Conservation (phyloP, 139 green algal genomes). For the Asterochloris erici region DNA sequence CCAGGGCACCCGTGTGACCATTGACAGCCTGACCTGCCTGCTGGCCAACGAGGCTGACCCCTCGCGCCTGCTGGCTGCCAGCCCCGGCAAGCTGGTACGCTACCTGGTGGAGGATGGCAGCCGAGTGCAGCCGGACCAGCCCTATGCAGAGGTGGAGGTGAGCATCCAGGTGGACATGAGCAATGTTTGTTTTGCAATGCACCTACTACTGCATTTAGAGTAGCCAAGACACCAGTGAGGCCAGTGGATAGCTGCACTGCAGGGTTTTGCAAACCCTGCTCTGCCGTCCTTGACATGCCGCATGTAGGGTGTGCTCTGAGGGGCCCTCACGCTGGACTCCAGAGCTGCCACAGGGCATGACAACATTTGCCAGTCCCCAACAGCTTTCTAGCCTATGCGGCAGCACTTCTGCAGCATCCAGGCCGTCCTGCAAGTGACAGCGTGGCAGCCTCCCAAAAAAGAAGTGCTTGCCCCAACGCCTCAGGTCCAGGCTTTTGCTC, state of each 20-base stretch:
- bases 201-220: too few species aligned
- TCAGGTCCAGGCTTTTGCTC: neutral
- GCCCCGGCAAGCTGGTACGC: conserved; percentile 80
- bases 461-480: neutral
- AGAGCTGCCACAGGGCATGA: too few species aligned
- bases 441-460: neutral
- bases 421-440: neutral
- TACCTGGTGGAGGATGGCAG: conserved; percentile 71
- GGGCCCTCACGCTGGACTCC: too few species aligned
- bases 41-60: conserved; percentile 72
- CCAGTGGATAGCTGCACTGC: too few species aligned
- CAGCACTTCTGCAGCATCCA: neutral
- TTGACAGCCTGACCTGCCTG: conserved; percentile 88
- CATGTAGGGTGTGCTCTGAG: too few species aligned
- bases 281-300: too few species aligned
- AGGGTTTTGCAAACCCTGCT: too few species aligned
- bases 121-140: conserved; percentile 57
- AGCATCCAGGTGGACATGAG: neutral
- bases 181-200: neutral
- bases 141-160: conserved; percentile 80
- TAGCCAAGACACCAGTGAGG: too few species aligned
- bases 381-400: neutral
- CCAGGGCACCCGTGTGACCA: conserved; percentile 82
- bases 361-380: too few species aligned
- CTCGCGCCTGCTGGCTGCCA: conserved; percentile 40